Conservation (phyloP, 441 rosid species). For the Metrosideros polymorpha region DNA sequence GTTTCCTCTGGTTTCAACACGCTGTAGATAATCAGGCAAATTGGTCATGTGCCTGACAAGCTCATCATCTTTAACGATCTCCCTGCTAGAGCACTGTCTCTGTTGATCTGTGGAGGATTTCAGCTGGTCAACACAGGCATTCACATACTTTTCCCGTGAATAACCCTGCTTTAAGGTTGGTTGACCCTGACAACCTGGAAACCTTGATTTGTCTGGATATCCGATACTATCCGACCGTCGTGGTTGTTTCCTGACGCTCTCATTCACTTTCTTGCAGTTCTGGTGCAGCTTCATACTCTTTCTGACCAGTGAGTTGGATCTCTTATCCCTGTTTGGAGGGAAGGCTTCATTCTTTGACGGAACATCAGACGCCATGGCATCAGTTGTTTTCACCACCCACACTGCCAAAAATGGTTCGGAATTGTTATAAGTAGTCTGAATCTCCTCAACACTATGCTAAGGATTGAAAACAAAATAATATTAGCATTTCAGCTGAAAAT, state of each 20-base stretch:
- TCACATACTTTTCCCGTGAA: conserved; percentile 8
- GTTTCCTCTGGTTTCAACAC: conserved; percentile 27
- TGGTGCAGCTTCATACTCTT: conserved; percentile 22
- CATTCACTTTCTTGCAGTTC: conserved; percentile 27
- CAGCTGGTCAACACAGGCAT: conserved; percentile 13
- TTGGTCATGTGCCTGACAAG: conserved; percentile 58
- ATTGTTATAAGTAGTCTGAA: neutral
- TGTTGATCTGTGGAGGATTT: conserved; percentile 19
- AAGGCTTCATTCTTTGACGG: conserved; percentile 3
- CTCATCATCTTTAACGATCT: conserved; percentile 38
- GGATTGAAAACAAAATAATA: neutral
- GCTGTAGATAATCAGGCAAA: conserved; percentile 64
- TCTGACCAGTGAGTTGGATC: conserved; percentile 13
- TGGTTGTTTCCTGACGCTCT: conserved; percentile 13
- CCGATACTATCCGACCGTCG: conserved; percentile 14
- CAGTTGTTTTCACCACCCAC: neutral
- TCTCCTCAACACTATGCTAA: neutral
- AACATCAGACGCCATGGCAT: conserved; percentile 8
- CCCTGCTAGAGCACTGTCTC: conserved; percentile 14
- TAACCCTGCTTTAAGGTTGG: conserved; percentile 7
- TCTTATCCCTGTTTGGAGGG: conserved; percentile 9
- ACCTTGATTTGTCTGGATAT: conserved; percentile 26
- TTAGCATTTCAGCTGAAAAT: neutral
- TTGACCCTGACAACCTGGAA: conserved; percentile 1
- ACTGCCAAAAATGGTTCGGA: neutral